These are phyloP conservation scores for Fusarium stilboides DNA, from an alignment of 2,329 filamentous ascomycete genomes.

Conservation along the genomic window DNA sequence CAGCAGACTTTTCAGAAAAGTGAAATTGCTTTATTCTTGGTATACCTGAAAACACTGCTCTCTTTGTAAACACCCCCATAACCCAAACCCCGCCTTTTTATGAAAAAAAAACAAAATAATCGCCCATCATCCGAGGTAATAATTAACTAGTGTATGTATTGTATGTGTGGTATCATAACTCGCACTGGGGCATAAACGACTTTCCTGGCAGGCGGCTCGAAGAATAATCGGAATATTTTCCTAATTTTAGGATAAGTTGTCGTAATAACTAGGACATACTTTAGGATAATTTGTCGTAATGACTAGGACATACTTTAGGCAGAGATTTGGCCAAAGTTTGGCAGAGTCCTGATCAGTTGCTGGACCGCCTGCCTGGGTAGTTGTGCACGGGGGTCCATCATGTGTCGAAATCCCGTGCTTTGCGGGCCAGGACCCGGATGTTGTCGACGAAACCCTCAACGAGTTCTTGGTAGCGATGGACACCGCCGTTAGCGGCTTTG, in stretches of 20 bases:
- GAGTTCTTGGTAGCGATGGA: slow-evolving; percentile 75
- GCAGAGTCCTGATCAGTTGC: no score
- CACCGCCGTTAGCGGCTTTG: slow-evolving; percentile 65
- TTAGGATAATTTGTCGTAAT: no score
- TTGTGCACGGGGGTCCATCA: not conserved
- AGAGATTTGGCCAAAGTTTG: no score
- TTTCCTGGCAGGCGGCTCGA: not conserved
- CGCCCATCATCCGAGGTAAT: not conserved
- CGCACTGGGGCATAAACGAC: not conserved
- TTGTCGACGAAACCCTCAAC: slow-evolving; percentile 85
- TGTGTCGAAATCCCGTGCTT: slow-evolving; percentile 54
- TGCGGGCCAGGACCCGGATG: slow-evolving; percentile 70
- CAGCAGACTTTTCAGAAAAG: not conserved
- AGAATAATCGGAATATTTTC: no score
- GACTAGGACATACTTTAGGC: no score
- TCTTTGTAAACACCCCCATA: not conserved
- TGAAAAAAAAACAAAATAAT: not conserved
- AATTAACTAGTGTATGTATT: slow-evolving; percentile 3
- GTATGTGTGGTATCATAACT: slow-evolving; percentile 26
- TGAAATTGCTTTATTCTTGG: slow-evolving; percentile 12
- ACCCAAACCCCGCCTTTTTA: not conserved
- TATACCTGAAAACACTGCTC: not conserved
- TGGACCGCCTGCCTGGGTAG: not conserved
- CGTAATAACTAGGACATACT: no score
- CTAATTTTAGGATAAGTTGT: no score